These are phyloP conservation scores for Withania somnifera DNA, from an alignment of 305 asterid genomes.

Conservation along the genomic window DNA sequence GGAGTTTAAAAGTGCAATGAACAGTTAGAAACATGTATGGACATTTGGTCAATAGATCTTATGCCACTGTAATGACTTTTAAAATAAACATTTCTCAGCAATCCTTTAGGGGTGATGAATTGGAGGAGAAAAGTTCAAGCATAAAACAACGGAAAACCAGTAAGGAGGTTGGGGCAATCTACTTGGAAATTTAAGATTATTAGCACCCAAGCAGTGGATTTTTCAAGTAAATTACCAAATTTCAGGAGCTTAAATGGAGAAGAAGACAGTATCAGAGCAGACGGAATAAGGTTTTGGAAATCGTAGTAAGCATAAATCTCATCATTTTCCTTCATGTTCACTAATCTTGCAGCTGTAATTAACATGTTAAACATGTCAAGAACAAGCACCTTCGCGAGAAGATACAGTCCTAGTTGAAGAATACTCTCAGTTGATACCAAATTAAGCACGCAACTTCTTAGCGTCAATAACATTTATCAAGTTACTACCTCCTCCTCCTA, in stretches of 20 bases:
- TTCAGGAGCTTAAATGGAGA: background rate
- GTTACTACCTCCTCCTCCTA: background rate
- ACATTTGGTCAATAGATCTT: background rate
- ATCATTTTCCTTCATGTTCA: background rate
- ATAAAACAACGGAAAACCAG: background rate
- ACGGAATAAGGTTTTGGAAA: background rate
- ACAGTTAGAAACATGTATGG: background rate
- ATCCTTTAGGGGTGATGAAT: background rate
- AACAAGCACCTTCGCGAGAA: background rate
- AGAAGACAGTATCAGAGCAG: background rate
- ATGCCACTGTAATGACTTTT: background rate
- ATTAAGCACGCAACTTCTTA: background rate
- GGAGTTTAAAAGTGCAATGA: background rate
- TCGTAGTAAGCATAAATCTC: background rate
- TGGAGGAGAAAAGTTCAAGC: background rate
- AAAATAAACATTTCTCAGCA: background rate
- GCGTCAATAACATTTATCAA: background rate
- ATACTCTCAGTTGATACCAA: background rate
- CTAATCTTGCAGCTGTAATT: background rate
- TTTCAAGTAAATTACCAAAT: background rate
- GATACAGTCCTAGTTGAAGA: background rate
- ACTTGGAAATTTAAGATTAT: background rate
- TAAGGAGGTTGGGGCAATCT: background rate
- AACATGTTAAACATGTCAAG: background rate
- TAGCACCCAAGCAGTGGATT: background rate